Base-by-base conservation (phyloP, 148 eudicot genomes). In the Camellia sinensis region DNA sequence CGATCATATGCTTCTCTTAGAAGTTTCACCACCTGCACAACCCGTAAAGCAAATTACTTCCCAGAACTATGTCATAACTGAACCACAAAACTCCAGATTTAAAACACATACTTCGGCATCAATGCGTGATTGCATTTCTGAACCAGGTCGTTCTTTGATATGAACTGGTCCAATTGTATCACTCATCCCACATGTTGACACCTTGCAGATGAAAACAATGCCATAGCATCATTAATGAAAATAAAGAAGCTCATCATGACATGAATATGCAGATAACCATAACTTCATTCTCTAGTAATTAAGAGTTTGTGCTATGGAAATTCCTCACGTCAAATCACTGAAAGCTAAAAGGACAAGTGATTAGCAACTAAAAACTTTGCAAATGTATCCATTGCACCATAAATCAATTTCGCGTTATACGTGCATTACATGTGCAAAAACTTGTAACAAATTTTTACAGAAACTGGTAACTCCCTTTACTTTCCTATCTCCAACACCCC, bases 71-170 rank as follows among this genome's bases (percentile, higher is more conserved):
- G 56, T 71, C 52, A 80, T 15, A 44, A 59, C 52, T 9, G 60
- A 43, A 8, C 13, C 68, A 52, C 50, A 45, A 21, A 66, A 68
- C n/a, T 66, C 54, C 72, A 74, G 48, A 73, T 71, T 78, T 60
- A 61, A 60, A 22, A 84, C 65, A 70, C 88, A 82, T 82, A 94
- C 97, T 86, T 95, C 99, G 65, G 92, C 92, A 80, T 96, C 99
- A 71, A 96, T 80, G 75, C 99, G 93, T 3, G 98, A 91, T 73
- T 96, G 99, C 97, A 96, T 96, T 83, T 92, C 98, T n/a, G 97
- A 88, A 77, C 98, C 94, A 37, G 97, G 91, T 84, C 87, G 86
- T 83, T 91, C 97, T 86, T 91, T 95, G 74, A 93, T 76, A 85
- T 95, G 97, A 82, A 95, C 84, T 67, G 97, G 98, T 44, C 98